Evolutionary conservation across 345 rosid genomes (phyloP), one percentile per base, ranked within the genome.

Genomic region (Acer yangbiense): DNA sequence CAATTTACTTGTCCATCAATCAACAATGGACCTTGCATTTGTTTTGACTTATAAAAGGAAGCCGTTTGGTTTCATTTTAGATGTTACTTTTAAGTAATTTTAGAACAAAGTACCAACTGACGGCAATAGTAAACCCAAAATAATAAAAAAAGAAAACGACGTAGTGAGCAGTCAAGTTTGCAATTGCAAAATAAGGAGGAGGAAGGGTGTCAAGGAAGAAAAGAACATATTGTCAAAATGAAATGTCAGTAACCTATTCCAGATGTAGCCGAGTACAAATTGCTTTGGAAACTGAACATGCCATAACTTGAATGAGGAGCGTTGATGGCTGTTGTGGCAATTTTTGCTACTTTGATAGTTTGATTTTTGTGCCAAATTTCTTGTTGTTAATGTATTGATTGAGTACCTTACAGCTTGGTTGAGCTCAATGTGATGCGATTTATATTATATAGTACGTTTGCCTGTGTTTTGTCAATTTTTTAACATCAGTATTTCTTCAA

Each of bases 1-100:
- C 64, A 72, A 12, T 73, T 60, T 29, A 54, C 52, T 76, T 71
- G 41, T 48, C 23, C 27, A 78, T 72, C 61, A 73, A 58, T 60
- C 64, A 60, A 7, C 21, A n/a, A 60, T 32, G 74, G 78, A 74
- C 35, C 17, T 32, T 35, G 65, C 18, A 52, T 55, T 48, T 52
- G 20, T 41, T 32, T 54, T 23, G 43, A 32, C 27, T n/a, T 57
- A 41, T 20, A n/a, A 9, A 32, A 29, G 7, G 74, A 25, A 70
- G 39, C n/a, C 39, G 23, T 5, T 68, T 68, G 16, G 18, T 60
- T 71, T 57, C 20, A 48, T 21, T 21, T 13, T 16, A 13, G 46
- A 23, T 62, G 60, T 17, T 74, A n/a, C 39, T 65, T 7, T 39
- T 55, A n/a, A 48, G 62, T 64, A 39, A 39, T 73, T 7, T 73